A percentile compares a stretch with the other conserved stretches of the same genome.
Evolutionary conservation across 169 alveolate species (phyloP).

Genomic region (Eimeria falciformis): DNA sequence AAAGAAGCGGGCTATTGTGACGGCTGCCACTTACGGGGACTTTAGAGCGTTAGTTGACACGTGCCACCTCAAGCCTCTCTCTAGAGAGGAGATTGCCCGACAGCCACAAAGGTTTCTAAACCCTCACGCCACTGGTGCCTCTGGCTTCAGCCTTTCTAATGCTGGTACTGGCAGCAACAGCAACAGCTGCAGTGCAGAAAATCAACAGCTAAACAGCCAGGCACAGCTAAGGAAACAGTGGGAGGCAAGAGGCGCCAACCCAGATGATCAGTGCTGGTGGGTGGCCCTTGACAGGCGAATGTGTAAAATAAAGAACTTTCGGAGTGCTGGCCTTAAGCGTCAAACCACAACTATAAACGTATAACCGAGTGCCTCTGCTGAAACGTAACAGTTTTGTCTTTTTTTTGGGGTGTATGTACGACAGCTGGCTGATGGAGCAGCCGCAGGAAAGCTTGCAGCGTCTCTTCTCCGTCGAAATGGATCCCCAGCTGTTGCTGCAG

Average conservation of each 20-base stretch:
- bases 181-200: not conserved
- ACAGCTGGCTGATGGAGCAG: constrained; percentile 51
- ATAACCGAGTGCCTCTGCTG: not conserved
- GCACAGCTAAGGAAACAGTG: constrained; percentile 20
- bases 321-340: too few relatives aligned
- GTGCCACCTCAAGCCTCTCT: constrained; percentile 49
- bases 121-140: constrained; percentile 4
- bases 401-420: not conserved
- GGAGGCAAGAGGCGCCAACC: constrained; percentile 22
- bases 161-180: not conserved
- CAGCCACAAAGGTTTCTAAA: constrained; percentile 4
- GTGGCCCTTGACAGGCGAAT: not conserved
- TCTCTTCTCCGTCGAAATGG: not conserved
- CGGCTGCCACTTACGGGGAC: constrained; percentile 20
- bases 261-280: constrained; percentile 27
- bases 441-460: constrained; percentile 31
- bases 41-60: constrained; percentile 29
- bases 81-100: not conserved
- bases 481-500: constrained; percentile 28
- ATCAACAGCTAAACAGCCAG: not conserved
- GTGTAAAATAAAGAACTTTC: not conserved
- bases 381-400: not conserved
- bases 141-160: not conserved
- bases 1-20: constrained; percentile 46
- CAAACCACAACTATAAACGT: not conserved